Base-by-base conservation (phyloP, 2,329 filamentous ascomycete species). In the Dothistroma septosporum region DNA sequence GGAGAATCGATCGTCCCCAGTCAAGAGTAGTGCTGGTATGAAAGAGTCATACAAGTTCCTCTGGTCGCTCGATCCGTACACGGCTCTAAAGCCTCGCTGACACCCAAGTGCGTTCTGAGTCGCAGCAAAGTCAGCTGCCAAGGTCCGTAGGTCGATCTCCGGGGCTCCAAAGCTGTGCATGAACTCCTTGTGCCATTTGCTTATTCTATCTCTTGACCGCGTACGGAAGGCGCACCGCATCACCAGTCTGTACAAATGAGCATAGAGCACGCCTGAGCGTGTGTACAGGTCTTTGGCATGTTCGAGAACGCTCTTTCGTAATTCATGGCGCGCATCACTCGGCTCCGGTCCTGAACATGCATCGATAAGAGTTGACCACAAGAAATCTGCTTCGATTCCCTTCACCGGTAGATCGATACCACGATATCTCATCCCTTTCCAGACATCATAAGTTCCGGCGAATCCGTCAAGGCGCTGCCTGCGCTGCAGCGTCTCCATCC, bases 281-380 rank as follows among this genome's bases (percentile, higher is more conserved):
- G 72, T 65, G 60, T 76, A 74, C 12, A 83, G 59, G 1, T 76
- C 66, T 32, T 76, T 65, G 8, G 76, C 79, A 66, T 82, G 76
- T 0, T 71, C 62, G 12, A 77, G 69, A 10, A 82, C 63, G 11
- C 74, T 67, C 6, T 70, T 41, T 2, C 80, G 66, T 1, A 80
- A 64, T 7, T n/a, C 31, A 24, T 49, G 12, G 4, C 48, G 31
- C 12, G 53, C 54, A 19, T 54, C 48, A 6, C 53, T 61, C 12
- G 53, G 46, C 11, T 58, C 46, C 24, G 48, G 47, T 2, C 55
- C 47, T 37, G 75, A 64, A n/a, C 74, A 72, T 32, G 75, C 65
- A 55, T 74, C 72, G 50, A 82, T 63, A 53, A 83, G 78, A 0
- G 73, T 76, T 0, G 69, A 68, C 82, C 82, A 83, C 7, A 84